A percentile compares a stretch with the other conserved stretches of the same genome.
Conservation (phyloP, 2,329 filamentous ascomycete species). For the Chrysosporium queenslandicum region DNA sequence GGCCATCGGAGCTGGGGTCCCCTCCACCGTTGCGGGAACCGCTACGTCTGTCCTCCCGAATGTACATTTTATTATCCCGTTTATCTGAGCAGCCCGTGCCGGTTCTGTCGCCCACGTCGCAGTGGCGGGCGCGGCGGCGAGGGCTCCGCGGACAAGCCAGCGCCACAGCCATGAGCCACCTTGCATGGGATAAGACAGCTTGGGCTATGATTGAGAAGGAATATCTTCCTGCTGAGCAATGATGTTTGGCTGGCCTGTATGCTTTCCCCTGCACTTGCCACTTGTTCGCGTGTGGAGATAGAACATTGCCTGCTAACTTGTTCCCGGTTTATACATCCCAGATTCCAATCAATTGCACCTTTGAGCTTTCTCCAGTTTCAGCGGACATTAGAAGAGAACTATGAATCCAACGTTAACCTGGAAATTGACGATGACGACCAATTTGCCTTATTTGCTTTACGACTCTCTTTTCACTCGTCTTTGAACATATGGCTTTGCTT, state of each 20-base stretch:
- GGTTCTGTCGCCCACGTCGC: conserved; percentile 15
- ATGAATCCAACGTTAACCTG: not conserved
- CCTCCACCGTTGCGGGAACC: conserved; percentile 15
- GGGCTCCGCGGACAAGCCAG: not conserved
- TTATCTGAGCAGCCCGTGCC: conserved; percentile 13
- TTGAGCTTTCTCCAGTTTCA: not conserved
- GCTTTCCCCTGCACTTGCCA: no score
- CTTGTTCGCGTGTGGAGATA: no score
- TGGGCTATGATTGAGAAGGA: not conserved
- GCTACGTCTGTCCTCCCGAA: conserved; percentile 16
- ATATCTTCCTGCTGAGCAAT: not conserved
- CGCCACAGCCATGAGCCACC: not conserved
- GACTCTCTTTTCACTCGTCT: not conserved
- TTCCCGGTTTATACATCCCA: not conserved
- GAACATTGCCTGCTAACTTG: not conserved
- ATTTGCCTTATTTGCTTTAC: not conserved
- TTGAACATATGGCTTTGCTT: not conserved
- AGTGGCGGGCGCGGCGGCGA: not conserved
- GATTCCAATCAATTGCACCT: not conserved
- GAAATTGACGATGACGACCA: not conserved
- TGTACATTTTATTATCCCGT: conserved; percentile 14
- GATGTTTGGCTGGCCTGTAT: not conserved
- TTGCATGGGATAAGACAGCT: not conserved
- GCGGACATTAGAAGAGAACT: not conserved
- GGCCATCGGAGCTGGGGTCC: conserved; percentile 18